These are phyloP conservation scores for Cornus controversa DNA, from an alignment of 148 eudicot genomes.

Conservation along the genomic window DNA sequence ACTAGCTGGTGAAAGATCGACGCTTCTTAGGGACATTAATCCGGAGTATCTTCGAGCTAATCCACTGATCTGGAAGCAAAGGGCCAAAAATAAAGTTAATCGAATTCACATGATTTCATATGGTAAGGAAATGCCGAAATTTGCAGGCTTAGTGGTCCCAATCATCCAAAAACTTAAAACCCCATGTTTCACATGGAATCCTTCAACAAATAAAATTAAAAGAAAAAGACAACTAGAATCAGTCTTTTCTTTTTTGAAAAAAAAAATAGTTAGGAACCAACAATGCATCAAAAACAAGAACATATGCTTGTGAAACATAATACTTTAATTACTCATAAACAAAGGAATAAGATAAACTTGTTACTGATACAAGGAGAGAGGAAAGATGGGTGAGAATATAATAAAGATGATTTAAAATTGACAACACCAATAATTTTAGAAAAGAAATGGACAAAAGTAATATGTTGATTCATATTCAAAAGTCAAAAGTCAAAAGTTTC, in stretches of 20 bases:
- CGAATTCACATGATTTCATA: neutral
- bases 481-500: conserved; percentile 25
- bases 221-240: neutral
- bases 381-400: conserved; percentile 13
- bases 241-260: neutral
- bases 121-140: neutral
- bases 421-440: conserved; percentile 12
- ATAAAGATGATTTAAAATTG: conserved; percentile 20
- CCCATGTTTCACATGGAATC: conserved; percentile 19
- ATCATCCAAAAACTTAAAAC: neutral
- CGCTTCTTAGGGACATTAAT: conserved; percentile 76
- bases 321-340: conserved; percentile 1
- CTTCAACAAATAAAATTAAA: too few relatives aligned
- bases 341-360: neutral
- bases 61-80: conserved; percentile 52
- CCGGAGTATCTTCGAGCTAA: conserved; percentile 71
- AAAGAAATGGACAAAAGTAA: conserved; percentile 17
- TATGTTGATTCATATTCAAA: conserved; percentile 14
- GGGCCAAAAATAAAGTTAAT: neutral
- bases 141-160: neutral
- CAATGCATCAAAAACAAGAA: conserved; percentile 14
- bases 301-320: conserved; percentile 10
- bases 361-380: neutral
- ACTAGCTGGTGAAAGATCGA: conserved; percentile 92
- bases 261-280: neutral